Percentiles rank a stretch among this genome's conserved stretches.
phyloP scores from a whole-genome alignment of 345 rosid species.

The Brassica carinata region DNA sequence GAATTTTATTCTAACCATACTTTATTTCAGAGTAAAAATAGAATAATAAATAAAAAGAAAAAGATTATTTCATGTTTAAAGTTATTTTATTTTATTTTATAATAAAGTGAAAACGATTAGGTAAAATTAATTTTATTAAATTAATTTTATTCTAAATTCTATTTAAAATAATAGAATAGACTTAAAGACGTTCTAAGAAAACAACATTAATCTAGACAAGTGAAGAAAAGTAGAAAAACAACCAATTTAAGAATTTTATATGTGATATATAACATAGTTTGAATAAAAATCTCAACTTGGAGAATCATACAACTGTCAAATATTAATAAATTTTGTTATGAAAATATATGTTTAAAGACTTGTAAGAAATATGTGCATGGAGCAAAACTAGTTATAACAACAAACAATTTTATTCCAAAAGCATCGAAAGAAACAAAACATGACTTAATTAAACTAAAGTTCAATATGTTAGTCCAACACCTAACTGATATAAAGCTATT shows the following conservation, averaged over 20 bases:
- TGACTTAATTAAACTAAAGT: not conserved
- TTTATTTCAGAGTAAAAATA: too few species aligned
- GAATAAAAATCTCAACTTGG: not conserved
- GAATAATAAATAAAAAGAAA: too few species aligned
- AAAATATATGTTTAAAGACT: not conserved
- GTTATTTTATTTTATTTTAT: too few species aligned
- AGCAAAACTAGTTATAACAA: not conserved
- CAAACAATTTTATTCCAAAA: constrained; percentile 2
- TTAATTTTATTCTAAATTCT: too few species aligned
- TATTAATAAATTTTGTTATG: not conserved
- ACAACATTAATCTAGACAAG: not conserved
- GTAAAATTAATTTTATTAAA: too few species aligned
- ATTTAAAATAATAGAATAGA: too few species aligned
- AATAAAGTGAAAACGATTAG: not conserved
- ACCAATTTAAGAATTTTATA: not conserved
- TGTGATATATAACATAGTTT: not conserved
- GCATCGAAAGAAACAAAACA: constrained; percentile 11
- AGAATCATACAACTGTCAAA: not conserved
- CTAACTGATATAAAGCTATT: not conserved
- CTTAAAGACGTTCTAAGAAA: not conserved
- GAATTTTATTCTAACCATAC: too few species aligned
- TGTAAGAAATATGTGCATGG: not conserved
- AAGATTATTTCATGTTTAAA: too few species aligned
- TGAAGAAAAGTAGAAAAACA: not conserved
- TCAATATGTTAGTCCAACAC: constrained; percentile 25